phyloP scores from a whole-genome alignment of 495 filamentous ascomycete species.

The Aspergillus asperescens region DNA sequence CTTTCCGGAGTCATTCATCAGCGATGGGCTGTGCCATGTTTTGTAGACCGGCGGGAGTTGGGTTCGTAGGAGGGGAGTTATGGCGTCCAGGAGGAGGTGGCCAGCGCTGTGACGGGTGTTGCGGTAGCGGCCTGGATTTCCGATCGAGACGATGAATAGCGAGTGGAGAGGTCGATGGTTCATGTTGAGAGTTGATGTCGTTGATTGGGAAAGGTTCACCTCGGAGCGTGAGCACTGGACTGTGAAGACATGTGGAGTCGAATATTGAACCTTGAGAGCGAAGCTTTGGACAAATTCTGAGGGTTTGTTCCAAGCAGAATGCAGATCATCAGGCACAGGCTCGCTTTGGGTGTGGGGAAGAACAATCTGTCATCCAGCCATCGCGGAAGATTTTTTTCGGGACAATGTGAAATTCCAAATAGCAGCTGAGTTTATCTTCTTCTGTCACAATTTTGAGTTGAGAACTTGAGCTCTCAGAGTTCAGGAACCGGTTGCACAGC shows the following conservation, averaged over 20 bases:
- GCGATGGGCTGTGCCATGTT: conserved; percentile 60
- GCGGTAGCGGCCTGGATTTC: conserved; percentile 59
- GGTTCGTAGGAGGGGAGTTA: conserved; percentile 43
- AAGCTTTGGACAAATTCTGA: neutral
- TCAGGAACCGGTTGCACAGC: neutral
- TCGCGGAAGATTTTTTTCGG: neutral
- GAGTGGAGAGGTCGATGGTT: conserved; percentile 23
- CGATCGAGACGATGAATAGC: conserved; percentile 66
- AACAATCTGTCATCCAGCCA: conserved; percentile 2
- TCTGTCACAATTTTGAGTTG: too few relatives aligned
- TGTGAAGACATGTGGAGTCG: neutral
- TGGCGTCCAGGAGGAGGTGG: conserved; percentile 59
- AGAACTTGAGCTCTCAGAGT: neutral
- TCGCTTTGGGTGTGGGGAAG: conserved; percentile 9
- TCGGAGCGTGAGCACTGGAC: too few relatives aligned
- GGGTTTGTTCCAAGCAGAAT: neutral
- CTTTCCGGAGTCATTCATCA: conserved; percentile 71
- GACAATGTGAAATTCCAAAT: conserved; percentile 3
- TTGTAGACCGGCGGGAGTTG: conserved; percentile 51
- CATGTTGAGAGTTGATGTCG: neutral
- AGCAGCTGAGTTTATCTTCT: too few relatives aligned
- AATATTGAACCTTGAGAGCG: neutral
- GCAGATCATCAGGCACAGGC: conserved; percentile 10
- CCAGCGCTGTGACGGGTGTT: conserved; percentile 78
- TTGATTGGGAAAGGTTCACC: too few relatives aligned